Conservation (phyloP, 2,329 filamentous ascomycete genomes). For the Verticillium nonalfalfae region DNA sequence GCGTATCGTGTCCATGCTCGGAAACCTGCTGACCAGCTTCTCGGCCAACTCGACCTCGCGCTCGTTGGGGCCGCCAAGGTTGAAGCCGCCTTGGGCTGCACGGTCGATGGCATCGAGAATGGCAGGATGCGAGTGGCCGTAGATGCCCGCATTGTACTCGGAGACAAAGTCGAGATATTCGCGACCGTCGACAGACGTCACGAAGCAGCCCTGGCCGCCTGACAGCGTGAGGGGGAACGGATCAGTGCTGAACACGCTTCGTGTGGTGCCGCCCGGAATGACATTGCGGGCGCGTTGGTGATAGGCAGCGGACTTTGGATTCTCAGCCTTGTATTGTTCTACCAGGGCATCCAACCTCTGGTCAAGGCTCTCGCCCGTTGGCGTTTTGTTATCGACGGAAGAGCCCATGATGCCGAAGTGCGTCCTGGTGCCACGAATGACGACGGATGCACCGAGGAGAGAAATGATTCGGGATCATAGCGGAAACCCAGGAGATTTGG, state of each 20-base stretch:
- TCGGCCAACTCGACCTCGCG: constrained; percentile 46
- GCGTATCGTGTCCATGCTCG: constrained; percentile 43
- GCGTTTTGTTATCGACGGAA: background rate
- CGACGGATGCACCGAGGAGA: too few species aligned
- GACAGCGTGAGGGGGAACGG: constrained; percentile 37
- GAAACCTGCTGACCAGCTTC: constrained; percentile 47
- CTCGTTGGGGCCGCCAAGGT: constrained; percentile 44
- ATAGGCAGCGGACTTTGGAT: background rate
- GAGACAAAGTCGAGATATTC: constrained; percentile 54
- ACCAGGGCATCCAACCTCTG: background rate
- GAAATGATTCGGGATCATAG: too few species aligned
- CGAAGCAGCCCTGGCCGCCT: constrained; percentile 24
- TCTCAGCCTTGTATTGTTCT: background rate
- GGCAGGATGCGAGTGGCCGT: constrained; percentile 55
- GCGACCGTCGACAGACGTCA: constrained; percentile 34
- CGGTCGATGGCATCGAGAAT: constrained; percentile 42
- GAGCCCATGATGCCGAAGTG: background rate
- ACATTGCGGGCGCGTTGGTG: background rate
- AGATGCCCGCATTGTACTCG: constrained; percentile 60
- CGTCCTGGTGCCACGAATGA: too few species aligned
- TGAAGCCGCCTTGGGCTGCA: constrained; percentile 43
- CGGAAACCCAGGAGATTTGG: background rate
- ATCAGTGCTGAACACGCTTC: constrained; percentile 33
- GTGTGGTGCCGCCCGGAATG: constrained; percentile 40
- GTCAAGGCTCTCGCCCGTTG: background rate